Evolutionary conservation across 2,329 filamentous ascomycete species (phyloP), one percentile per base, ranked within the genome.

Genomic region (Lasiodiplodia sp.): DNA sequence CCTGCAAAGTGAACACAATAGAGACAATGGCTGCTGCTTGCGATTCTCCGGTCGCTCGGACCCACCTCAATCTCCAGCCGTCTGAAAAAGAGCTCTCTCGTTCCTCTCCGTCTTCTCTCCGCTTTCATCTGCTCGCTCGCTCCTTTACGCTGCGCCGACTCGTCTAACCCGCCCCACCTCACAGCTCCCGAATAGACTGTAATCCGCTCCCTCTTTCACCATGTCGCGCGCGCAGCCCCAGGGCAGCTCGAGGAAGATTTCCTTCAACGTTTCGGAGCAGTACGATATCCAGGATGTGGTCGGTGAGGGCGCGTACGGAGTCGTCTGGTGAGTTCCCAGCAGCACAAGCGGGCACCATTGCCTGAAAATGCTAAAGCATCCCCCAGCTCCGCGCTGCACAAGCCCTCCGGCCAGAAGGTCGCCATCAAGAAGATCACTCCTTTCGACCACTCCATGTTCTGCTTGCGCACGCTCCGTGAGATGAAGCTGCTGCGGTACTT

Each of bases 341-440:
- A 8, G 44, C 44, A 11, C 3, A 28, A 31, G 16, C 18, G 10
- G 16, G 25, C 40, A 28, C 44, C 52, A 47, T 21, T 18, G 7
- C 66, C 16, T 16, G 28, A n/a, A n/a, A 52, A 70, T 53, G 72
- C 79, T 68, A 79, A 70, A 47, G 23, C 25, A 37, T n/a, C 51
- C 70, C 55, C 71, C 75, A 97, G 94, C 84, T 99, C 96, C 70
- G 96, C 96, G 69, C 90, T 98, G 74, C 96, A 99, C 86, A 98
- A 98, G 84, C 96, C 96, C 25, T 98, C 96, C 0, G 91, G 94
- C 71, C 96, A 99, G 83, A 98, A 98, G 84, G 96, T 99, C 70
- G 96, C 96, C 70, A 99, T 99, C 86, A 99, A 99, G 87, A 99
- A 99, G 88, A 99, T 99, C 77, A 98, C 94, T 0, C 96, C 96